Evolutionary conservation across 73 alveolate species (phyloP).

Genomic region (Paramecium pentaurelia): DNA sequence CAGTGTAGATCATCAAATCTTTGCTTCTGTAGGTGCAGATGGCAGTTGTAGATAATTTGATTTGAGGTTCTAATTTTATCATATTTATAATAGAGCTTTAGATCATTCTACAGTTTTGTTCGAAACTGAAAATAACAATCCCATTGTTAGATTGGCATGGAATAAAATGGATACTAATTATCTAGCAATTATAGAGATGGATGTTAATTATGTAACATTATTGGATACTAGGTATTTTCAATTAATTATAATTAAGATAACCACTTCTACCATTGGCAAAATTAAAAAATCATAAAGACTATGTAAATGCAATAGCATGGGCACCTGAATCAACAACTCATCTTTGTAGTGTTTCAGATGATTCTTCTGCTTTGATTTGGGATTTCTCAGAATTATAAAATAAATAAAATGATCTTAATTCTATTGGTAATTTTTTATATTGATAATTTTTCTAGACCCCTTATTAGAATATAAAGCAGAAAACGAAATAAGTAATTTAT

Average conservation of each 20-base stretch:
- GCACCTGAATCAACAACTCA: conserved; percentile 94
- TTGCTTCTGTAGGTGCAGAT: conserved; percentile 99
- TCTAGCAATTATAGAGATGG: conserved; percentile 94
- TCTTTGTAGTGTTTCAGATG: conserved; percentile 96
- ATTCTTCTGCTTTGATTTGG: conserved; percentile 88
- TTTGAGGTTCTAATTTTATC: conserved; percentile 60
- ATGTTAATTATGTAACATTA: conserved; percentile 78
- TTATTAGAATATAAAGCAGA: conserved; percentile 66
- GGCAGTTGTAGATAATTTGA: conserved; percentile 98
- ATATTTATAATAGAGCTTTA: conserved; percentile 66
- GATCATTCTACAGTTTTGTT: conserved; percentile 97
- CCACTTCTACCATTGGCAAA: conserved; percentile 89
- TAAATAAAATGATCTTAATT: background rate
- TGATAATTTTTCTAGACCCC: conserved; percentile 36
- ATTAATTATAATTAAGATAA: conserved; percentile 57
- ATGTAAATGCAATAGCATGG: conserved; percentile 96
- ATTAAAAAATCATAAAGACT: conserved; percentile 85
- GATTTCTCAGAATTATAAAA: conserved; percentile 78
- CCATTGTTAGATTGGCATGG: conserved; percentile 94
- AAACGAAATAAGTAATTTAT: conserved; percentile 58
- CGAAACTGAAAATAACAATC: conserved; percentile 82
- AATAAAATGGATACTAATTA: conserved; percentile 85
- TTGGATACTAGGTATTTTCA: conserved; percentile 71
- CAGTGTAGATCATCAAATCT: conserved; percentile 83
- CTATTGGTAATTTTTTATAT: background rate